Evolutionary conservation across 2,329 filamentous ascomycete species (phyloP).

Genomic region (Niveomyces coronatus): DNA sequence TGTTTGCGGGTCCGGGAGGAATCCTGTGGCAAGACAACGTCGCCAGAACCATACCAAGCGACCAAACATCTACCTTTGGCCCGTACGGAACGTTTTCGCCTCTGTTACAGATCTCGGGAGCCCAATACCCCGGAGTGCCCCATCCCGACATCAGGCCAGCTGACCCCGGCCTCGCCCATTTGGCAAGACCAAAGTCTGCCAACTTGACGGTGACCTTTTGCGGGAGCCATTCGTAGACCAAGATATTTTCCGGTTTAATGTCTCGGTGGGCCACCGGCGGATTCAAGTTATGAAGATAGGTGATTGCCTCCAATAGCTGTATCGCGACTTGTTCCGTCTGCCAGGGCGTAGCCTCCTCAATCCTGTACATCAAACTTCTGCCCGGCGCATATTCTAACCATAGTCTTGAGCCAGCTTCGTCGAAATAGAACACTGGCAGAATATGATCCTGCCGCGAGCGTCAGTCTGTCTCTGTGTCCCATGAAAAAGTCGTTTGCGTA

Average conservation of each 20-base stretch:
- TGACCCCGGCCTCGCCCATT: not conserved
- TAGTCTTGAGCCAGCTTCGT: no score
- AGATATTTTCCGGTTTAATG: not conserved
- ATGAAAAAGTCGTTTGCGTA: no score
- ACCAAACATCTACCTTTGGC: not conserved
- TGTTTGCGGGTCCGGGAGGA: no score
- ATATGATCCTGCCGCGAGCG: no score
- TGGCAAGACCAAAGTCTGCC: not conserved
- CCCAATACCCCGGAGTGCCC: not conserved
- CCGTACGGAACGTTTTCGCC: not conserved
- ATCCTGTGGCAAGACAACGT: no score
- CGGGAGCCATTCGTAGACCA: not conserved
- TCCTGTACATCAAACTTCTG: no score
- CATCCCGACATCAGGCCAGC: not conserved
- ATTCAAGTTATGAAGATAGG: not conserved
- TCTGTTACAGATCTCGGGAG: not conserved
- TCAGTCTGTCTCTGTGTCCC: no score
- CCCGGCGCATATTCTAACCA: not conserved
- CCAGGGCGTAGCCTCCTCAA: not conserved
- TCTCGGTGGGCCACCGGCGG: not conserved
- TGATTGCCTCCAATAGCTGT: not conserved
- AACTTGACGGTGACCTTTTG: not conserved
- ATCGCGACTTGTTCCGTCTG: not conserved
- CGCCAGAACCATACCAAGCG: no score
- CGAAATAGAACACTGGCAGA: no score